Evolutionary conservation across 2,329 filamentous ascomycete genomes (phyloP).

Genomic region (Xenoacremonium recifei): DNA sequence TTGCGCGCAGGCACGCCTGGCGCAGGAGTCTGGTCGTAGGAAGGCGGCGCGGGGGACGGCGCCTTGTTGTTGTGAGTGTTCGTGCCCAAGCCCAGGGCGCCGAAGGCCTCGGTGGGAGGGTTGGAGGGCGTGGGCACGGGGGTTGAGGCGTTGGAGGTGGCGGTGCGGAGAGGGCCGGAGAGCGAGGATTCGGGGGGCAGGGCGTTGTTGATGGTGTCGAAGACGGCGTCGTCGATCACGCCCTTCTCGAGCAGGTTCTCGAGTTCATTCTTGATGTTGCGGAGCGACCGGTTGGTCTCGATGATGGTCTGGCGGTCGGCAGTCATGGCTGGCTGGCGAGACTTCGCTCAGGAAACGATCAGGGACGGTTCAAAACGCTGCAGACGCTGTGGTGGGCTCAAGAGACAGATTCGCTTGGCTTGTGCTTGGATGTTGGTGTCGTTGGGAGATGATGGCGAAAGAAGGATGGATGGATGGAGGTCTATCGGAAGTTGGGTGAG

Average conservation of each 20-base stretch:
- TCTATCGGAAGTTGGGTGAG: too few species aligned
- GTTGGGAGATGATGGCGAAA: too few species aligned
- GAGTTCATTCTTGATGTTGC: slow-evolving; percentile 87
- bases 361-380: too few species aligned
- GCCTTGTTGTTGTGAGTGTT: slow-evolving; percentile 32
- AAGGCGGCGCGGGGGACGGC: slow-evolving; percentile 44
- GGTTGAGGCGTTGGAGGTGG: slow-evolving; percentile 26
- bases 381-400: too few species aligned
- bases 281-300: slow-evolving; percentile 79
- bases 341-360: too few species aligned
- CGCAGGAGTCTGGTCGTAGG: slow-evolving; percentile 49
- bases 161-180: slow-evolving; percentile 45
- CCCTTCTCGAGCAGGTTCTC: slow-evolving; percentile 83
- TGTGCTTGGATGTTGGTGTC: too few species aligned
- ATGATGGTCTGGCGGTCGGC: slow-evolving; percentile 58
- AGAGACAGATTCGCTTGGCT: too few species aligned
- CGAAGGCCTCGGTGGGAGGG: slow-evolving; percentile 39
- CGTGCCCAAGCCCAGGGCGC: too few species aligned
- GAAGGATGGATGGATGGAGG: too few species aligned
- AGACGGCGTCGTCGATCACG: slow-evolving; percentile 72
- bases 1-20: slow-evolving; percentile 42
- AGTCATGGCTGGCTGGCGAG: slow-evolving; percentile 38
- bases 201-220: slow-evolving; percentile 70
- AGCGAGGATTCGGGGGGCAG: slow-evolving; percentile 71
- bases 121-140: slow-evolving; percentile 27